These are phyloP conservation scores for Trypanosoma cruzi DNA, from an alignment of 208 protist genomes.

Conservation along the genomic window DNA sequence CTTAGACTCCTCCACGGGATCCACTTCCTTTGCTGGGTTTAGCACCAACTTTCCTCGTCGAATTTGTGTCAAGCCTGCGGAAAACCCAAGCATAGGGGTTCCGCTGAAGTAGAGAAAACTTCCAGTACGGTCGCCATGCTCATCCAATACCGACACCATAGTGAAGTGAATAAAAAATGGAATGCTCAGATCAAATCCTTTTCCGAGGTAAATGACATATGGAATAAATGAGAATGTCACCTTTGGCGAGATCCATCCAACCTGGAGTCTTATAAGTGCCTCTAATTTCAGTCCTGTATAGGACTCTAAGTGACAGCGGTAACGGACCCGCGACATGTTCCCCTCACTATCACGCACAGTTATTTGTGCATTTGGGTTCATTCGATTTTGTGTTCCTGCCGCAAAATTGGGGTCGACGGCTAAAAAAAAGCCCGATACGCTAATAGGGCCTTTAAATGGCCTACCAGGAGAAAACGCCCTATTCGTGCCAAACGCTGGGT, in stretches of 20 bases:
- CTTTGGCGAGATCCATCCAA: constrained; percentile 88
- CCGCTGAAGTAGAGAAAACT: constrained; percentile 86
- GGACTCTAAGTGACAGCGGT: constrained; percentile 71
- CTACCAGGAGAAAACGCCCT: constrained; percentile 46
- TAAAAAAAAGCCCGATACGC: constrained; percentile 83
- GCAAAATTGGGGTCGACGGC: constrained; percentile 76
- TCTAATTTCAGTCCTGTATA: constrained; percentile 71
- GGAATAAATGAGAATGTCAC: constrained; percentile 73
- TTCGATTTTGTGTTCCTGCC: constrained; percentile 46
- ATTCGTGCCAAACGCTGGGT: constrained; percentile 70
- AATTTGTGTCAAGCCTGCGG: constrained; percentile 61
- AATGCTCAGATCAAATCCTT: constrained; percentile 79
- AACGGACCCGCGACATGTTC: constrained; percentile 75
- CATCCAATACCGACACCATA: constrained; percentile 82
- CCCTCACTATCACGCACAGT: constrained; percentile 71
- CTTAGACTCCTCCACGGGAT: constrained; percentile 60
- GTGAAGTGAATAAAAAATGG: constrained; percentile 84
- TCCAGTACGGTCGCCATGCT: constrained; percentile 77
- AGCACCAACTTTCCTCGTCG: constrained; percentile 67
- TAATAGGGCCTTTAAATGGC: constrained; percentile 65
- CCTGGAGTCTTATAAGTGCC: constrained; percentile 73
- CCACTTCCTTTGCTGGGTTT: constrained; percentile 63
- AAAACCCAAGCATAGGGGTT: constrained; percentile 81
- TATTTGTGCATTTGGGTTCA: constrained; percentile 88
- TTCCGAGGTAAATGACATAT: constrained; percentile 77